Base-by-base conservation (phyloP, 176 grass and related monocot species). In the Alopecurus myosuroides region DNA sequence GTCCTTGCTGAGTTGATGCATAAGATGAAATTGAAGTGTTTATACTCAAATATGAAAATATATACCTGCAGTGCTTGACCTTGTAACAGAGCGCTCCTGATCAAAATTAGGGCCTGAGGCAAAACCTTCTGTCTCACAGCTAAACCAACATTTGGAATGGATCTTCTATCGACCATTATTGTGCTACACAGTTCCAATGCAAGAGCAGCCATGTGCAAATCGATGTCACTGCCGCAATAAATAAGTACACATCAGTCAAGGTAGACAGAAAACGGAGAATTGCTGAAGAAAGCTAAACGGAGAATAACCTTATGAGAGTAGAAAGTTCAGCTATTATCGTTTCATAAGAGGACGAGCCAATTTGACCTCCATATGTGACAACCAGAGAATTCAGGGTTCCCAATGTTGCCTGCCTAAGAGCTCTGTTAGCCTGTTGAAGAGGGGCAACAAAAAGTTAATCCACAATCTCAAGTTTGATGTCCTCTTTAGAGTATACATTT, bases 121-220 rank as follows among this genome's bases (percentile, higher is more conserved):
- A 74, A 74, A 74, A 74, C 70, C 4, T 74, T 74, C 26, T 49
- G 44, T 49, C 70, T 74, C 42, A 74, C 70, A 18, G 70, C 70
- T 74, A 74, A 74, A 74, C 70, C 70, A 19, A 74, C 42, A 74
- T 74, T 74, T 74, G 48, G 44, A 74, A 49, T 49, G 70, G 70
- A 74, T 49, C 15, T 29, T 74, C 70, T 74, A 15, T 74, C 44
- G 4, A 74, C 70, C 70, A 74, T 49, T 30, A 74, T 49, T 74
- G 70, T 74, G 44, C 40, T 19, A 49, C 70, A 74, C 26, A 74
- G 70, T 30, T 74, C 70, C 70, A 74, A 49, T 74, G 70, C 70
- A 74, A 74, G 70, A 49, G 70, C 70, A 49, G 70, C 42, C 70
- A 74, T 74, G 28, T 74, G 70, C 70, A 74, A 74, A 74, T 74